phyloP scores from a whole-genome alignment of 2,329 filamentous ascomycete species.

The Albophoma yamanashiensis region DNA sequence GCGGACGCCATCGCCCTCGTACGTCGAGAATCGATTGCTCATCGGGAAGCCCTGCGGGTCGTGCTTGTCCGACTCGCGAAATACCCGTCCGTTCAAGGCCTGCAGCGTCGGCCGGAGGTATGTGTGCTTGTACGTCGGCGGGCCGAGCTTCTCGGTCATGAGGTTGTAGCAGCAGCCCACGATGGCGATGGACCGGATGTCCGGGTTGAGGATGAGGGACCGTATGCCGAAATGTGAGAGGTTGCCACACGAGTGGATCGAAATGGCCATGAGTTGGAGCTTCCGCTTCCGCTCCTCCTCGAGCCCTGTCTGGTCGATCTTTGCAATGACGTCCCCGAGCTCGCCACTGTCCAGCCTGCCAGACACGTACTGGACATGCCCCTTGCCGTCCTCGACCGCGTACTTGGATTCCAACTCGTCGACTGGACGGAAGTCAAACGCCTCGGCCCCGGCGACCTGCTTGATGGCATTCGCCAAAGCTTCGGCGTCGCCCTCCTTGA shows the following conservation, averaged over 20 bases:
- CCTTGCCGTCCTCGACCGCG: conserved; percentile 48
- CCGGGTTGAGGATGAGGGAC: conserved; percentile 72
- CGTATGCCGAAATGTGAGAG: conserved; percentile 90
- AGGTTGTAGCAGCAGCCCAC: conserved; percentile 98
- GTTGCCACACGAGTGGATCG: conserved; percentile 94
- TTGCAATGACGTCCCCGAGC: conserved; percentile 53
- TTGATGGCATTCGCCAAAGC: conserved; percentile 20
- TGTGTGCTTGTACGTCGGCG: conserved; percentile 77
- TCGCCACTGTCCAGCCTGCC: conserved; percentile 65
- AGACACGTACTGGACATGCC: conserved; percentile 67
- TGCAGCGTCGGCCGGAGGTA: conserved; percentile 60
- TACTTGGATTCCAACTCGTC: conserved; percentile 40
- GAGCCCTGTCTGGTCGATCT: conserved; percentile 32
- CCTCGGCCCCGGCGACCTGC: conserved; percentile 21
- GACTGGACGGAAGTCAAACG: conserved; percentile 35
- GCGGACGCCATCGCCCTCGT: conserved; percentile 54
- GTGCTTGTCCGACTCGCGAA: conserved; percentile 56
- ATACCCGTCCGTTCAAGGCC: conserved; percentile 56
- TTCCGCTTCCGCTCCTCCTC: conserved; percentile 18
- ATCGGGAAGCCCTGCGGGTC: conserved; percentile 94
- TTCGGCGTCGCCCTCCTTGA: conserved; percentile 28
- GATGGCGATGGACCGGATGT: conserved; percentile 83
- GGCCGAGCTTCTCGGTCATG: conserved; percentile 78
- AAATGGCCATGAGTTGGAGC: conserved; percentile 69
- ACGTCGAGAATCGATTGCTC: conserved; percentile 57